These are phyloP conservation scores for Steccherinum ochraceum DNA, from an alignment of 768 basidiomycete species.

Conservation along the genomic window DNA sequence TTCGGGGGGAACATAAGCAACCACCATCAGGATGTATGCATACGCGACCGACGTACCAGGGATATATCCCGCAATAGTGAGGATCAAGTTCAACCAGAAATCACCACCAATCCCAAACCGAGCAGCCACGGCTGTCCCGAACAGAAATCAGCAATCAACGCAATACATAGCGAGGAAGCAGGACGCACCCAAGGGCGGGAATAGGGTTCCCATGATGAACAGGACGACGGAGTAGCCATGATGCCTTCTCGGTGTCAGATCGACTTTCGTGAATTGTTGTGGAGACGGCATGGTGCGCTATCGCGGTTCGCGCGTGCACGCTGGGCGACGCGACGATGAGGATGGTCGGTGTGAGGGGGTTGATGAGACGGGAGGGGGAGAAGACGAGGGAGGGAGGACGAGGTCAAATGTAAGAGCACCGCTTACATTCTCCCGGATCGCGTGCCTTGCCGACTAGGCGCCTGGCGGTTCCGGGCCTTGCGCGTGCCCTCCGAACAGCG, in stretches of 20 bases:
- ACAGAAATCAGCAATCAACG: no score
- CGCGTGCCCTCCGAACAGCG: no score
- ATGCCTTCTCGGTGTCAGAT: slow-evolving; percentile 61
- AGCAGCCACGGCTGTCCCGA: slow-evolving; percentile 87
- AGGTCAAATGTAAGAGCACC: not conserved
- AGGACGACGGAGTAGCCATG: slow-evolving; percentile 80
- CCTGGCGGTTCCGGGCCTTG: no score
- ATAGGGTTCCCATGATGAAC: slow-evolving; percentile 83
- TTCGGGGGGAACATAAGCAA: slow-evolving; percentile 7
- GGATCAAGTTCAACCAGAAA: slow-evolving; percentile 83
- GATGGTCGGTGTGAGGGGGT: not conserved
- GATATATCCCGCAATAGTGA: slow-evolving; percentile 90
- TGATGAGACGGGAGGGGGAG: not conserved
- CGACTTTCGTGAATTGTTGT: slow-evolving; percentile 39
- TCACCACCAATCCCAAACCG: slow-evolving; percentile 89
- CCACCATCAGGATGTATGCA: no score
- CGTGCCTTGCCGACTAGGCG: no score
- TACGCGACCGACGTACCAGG: slow-evolving; percentile 50
- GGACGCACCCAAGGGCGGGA: slow-evolving; percentile 81
- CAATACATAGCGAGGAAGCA: slow-evolving; percentile 2
- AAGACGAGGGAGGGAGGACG: slow-evolving; percentile 2
- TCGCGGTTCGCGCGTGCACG: not conserved
- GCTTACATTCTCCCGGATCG: no score
- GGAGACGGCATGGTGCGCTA: not conserved
- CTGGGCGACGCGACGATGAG: not conserved